Conservation (phyloP, 768 basidiomycete species). For the Trametopsis cervina region DNA sequence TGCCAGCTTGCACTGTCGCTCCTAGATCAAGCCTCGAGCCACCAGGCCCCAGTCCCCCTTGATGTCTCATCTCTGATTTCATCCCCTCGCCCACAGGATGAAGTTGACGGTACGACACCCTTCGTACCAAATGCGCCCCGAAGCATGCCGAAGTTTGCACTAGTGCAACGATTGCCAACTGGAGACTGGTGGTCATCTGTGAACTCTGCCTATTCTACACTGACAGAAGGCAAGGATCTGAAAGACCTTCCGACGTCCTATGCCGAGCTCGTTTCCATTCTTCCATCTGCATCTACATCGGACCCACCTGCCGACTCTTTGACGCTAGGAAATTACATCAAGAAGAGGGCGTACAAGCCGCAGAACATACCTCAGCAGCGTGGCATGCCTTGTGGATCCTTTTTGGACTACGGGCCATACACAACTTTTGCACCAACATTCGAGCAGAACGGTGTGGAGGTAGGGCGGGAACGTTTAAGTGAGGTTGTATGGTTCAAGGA, state of each 20-base stretch:
- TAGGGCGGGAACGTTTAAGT: conserved; percentile 56
- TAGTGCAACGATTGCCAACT: conserved; percentile 71
- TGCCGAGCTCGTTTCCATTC: conserved; percentile 69
- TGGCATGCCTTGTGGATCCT: conserved; percentile 53
- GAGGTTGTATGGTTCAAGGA: conserved; percentile 50
- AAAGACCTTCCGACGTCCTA: conserved; percentile 54
- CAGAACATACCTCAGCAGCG: conserved; percentile 43
- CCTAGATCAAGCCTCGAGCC: conserved; percentile 60
- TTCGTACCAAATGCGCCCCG: conserved; percentile 19
- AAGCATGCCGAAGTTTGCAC: conserved; percentile 53
- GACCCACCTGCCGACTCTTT: conserved; percentile 22
- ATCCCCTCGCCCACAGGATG: conserved; percentile 12
- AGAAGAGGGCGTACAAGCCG: conserved; percentile 13
- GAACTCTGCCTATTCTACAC: conserved; percentile 35
- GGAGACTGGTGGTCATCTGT: conserved; percentile 80
- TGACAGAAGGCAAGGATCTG: conserved; percentile 31
- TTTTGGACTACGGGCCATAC: conserved; percentile 74
- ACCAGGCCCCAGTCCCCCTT: conserved; percentile 38
- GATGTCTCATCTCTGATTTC: conserved; percentile 39
- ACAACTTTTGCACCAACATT: conserved; percentile 75
- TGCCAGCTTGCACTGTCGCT: conserved; percentile 68
- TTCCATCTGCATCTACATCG: conserved; percentile 51
- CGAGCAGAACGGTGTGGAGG: conserved; percentile 68
- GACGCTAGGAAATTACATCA: conserved; percentile 53
- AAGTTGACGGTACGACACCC: conserved; percentile 23